Conservation (phyloP, 805 yeast species). For the Kodamaea jinghongensis region DNA sequence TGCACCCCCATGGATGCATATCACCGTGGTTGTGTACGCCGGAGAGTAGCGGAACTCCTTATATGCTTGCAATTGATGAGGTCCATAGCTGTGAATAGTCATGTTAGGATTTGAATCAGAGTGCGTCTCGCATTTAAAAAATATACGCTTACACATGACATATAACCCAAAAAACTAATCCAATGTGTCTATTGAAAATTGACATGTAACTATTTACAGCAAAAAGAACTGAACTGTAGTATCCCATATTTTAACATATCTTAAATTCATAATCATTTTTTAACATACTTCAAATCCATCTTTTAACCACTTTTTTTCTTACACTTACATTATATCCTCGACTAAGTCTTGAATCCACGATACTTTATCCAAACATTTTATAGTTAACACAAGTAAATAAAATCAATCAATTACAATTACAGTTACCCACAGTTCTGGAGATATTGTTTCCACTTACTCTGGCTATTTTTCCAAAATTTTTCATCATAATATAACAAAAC, state of each 20-base stretch:
- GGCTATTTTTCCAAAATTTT: not conserved
- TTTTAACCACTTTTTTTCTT: slow-evolving; percentile 2
- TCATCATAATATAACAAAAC: slow-evolving; percentile 1
- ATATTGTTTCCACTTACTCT: not conserved
- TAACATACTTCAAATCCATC: not conserved
- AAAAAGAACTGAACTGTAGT: not conserved
- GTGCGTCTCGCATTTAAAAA: not conserved
- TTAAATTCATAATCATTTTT: not conserved
- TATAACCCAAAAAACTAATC: not conserved
- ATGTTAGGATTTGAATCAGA: too few species aligned
- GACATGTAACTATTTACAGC: too few species aligned
- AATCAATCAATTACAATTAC: slow-evolving; percentile 2
- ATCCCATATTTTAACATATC: not conserved
- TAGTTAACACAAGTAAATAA: slow-evolving; percentile 6
- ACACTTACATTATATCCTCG: slow-evolving; percentile 7
- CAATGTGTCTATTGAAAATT: too few species aligned
- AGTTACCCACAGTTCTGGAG: slow-evolving; percentile 1
- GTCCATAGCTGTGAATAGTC: slow-evolving; percentile 26
- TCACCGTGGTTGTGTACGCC: slow-evolving; percentile 24
- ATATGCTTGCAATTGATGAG: slow-evolving; percentile 29
- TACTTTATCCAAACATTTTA: slow-evolving; percentile 3
- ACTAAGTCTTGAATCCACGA: slow-evolving; percentile 4
- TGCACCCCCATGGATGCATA: slow-evolving; percentile 85
- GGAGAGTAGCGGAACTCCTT: slow-evolving; percentile 23
- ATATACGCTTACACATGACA: not conserved